Base-by-base conservation (phyloP, 192 early-diverging fungal genomes). In the Backusella luteola region DNA sequence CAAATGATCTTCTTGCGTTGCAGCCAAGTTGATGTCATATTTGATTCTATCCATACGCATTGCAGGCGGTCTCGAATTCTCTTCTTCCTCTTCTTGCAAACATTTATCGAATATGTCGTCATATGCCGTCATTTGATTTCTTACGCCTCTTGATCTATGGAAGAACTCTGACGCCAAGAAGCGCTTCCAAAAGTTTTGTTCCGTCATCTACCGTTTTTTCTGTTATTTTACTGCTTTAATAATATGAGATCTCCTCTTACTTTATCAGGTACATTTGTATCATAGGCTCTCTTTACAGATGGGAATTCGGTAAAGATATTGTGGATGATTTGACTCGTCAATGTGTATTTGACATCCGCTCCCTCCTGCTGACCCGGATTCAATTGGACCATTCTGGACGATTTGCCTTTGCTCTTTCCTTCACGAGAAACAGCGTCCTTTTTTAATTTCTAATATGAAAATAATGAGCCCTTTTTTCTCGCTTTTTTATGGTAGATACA, bases 261-360 rank as follows among this genome's bases (percentile, higher is more conserved):
- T 75, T 71, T 77, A 34, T 93, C 90, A 4, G 96, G 94, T 0
- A 97, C 96, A 83, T 92, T 90, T 1, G 87, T 89, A 49, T 93
- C 86, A 74, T 94, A 97, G 7, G 94, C 95, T 34, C 89, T 83
- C 73, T 93, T 91, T 5, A 97, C 95, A 26, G 91, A 87, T 15
- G 97, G 97, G 75, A 90, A 97, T 77, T 98, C 93, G 29, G 90
- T 89, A 75, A 96, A 96, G 17, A 99, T 96, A 39, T 91, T 91
- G 59, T 94, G 89, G 32, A 96, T 94, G 17, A 94, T 90, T 56
- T 96, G 94, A n/a, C 91, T 90, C n/a, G 93, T 96, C 66, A 98
- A 89, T 3, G 89, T 94, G 77, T 92, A 94, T 71, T 92, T 96
- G 69, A 94, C 87, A 79, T 95, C 93, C 59, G 89, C 89, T 19